Evolutionary conservation across 441 rosid species (phyloP), one percentile per base, ranked within the genome.

Genomic region (Gossypium lobatum): DNA sequence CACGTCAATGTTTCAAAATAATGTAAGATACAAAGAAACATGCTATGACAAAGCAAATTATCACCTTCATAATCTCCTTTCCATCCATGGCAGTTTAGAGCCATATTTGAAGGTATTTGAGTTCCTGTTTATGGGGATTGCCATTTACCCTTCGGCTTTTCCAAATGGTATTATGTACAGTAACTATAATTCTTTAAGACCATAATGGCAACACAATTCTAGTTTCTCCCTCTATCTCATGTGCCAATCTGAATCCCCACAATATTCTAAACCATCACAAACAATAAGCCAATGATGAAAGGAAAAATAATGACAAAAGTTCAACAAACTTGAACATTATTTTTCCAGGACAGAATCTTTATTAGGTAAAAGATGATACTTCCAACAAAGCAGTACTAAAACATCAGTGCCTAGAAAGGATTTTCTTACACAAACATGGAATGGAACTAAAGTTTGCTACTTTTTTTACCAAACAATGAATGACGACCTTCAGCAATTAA

Each of bases 401-500:
- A 21, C 62, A 53, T 3, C 54, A 46, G 14, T 66, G n/a, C 14
- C 8, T 6, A 31, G 26, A 37, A 25, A 52, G 18, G 70, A 59
- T 31, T 50, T 54, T 53, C 70, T 4, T 66, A 45, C 16, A 20
- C n/a, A 31, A 54, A 53, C 6, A 1, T 58, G 45, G 62, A 42
- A 67, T 9, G 31, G 28, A 39, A 65, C 84, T 85, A 91, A 78
- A 93, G 85, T 79, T 90, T 90, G 86, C 95, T 94, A 75, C 72
- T 48, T 74, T 78, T 87, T 78, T 75, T 82, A 39, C 88, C 88
- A 68, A 91, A 92, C 88, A 89, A 57, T 2, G 98, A 94, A 85
- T 94, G 98, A 10, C 94, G 89, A 64, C 97, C 97, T 87, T 92
- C 97, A 0, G 98, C 98, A 58, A 94, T 83, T 61, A 88, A 57